These are phyloP conservation scores for Friedmanniomyces simplex DNA, from an alignment of 495 filamentous ascomycete genomes.

Conservation along the genomic window DNA sequence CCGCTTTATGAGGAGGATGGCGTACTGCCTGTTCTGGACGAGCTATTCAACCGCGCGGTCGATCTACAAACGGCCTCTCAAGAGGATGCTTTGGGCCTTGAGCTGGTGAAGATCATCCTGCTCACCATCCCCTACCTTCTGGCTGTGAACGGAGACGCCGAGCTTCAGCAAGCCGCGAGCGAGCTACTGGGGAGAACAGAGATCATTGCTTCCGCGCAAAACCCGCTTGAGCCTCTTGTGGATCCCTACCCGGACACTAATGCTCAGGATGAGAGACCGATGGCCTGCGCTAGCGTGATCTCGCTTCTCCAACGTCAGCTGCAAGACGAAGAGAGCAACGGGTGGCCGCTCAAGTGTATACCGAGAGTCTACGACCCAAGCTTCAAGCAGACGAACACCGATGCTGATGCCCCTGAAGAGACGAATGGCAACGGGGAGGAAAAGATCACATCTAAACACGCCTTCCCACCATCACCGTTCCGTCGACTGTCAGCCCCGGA, in stretches of 20 bases:
- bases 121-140: conserved; percentile 88
- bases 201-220: conserved; percentile 75
- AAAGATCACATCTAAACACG: conserved; percentile 37
- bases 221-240: conserved; percentile 69
- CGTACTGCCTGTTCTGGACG: conserved; percentile 72
- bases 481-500: conserved; percentile 63
- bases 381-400: neutral
- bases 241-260: conserved; percentile 56
- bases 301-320: conserved; percentile 77
- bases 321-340: conserved; percentile 54
- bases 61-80: conserved; percentile 84
- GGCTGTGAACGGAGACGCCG: conserved; percentile 51
- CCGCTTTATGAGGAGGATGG: conserved; percentile 70
- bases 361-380: conserved; percentile 55
- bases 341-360: conserved; percentile 70
- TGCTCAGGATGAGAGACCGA: conserved; percentile 41
- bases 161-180: conserved; percentile 56
- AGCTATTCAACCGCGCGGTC: conserved; percentile 72
- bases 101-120: conserved; percentile 91
- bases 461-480: conserved; percentile 60
- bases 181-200: conserved; percentile 85
- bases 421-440: conserved; percentile 26
- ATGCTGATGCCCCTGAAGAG: conserved; percentile 36
- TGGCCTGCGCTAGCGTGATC: conserved; percentile 59
- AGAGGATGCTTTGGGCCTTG: conserved; percentile 79